Percentiles rank a stretch among this genome's conserved stretches.
phyloP scores from a whole-genome alignment of 2,329 filamentous ascomycete species.

The Teratosphaeria viscida region DNA sequence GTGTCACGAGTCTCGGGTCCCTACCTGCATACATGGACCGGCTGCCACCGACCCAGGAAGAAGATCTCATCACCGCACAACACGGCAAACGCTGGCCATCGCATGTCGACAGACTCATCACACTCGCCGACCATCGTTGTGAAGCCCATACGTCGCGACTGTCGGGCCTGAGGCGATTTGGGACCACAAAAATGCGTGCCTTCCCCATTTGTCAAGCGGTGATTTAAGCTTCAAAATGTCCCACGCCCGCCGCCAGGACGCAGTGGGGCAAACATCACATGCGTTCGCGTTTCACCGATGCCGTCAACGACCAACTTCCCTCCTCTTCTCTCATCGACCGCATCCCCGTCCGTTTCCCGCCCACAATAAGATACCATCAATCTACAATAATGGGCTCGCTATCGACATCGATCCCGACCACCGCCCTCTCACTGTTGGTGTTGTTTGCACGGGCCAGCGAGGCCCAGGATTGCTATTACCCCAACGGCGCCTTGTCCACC shows the following conservation, averaged over 20 bases:
- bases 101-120: neutral
- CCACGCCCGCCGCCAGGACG: neutral
- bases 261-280: neutral
- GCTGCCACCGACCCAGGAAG: neutral
- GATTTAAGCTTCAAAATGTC: neutral
- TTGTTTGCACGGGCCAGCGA: constrained; percentile 4
- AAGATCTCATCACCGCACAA: neutral
- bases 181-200: neutral
- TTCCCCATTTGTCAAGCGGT: neutral
- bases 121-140: neutral
- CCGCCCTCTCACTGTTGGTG: neutral
- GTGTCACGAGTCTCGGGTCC: neutral
- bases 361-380: neutral
- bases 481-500: constrained; percentile 21
- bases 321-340: neutral
- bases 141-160: neutral
- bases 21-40: neutral
- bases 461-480: constrained; percentile 27
- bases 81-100: neutral
- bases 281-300: neutral
- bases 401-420: neutral
- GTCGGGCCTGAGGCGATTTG: neutral
- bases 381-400: neutral
- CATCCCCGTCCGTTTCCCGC: neutral
- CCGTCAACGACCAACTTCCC: neutral